Conservation (phyloP, 371 early-diverging fungal species). For the Sporodiniella umbellata region DNA sequence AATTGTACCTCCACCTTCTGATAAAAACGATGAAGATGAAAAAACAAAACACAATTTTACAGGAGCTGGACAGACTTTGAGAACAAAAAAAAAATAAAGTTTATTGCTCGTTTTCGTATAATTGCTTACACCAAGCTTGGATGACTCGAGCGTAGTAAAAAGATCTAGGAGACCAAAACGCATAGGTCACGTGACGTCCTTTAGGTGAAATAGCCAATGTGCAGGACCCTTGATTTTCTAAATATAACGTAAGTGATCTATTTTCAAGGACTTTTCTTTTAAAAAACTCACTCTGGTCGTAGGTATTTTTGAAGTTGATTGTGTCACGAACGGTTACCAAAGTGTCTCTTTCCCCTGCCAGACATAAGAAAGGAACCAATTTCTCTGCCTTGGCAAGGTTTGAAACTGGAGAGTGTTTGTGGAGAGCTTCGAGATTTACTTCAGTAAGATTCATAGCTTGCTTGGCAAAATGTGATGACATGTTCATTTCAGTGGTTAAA, state of each 20-base stretch:
- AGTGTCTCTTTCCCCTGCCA: conserved; percentile 34
- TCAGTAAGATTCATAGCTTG: conserved; percentile 30
- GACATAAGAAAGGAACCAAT: conserved; percentile 28
- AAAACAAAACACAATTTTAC: conserved; percentile 13
- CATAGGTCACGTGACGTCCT: conserved; percentile 34
- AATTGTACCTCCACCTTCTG: conserved; percentile 43
- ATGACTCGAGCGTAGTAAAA: conserved; percentile 26
- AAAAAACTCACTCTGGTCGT: conserved; percentile 29
- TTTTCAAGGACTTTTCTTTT: too few species aligned
- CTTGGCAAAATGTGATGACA: conserved; percentile 31
- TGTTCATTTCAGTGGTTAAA: conserved; percentile 15
- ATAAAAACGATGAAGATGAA: conserved; percentile 13
- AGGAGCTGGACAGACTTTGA: conserved; percentile 39
- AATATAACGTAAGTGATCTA: too few species aligned
- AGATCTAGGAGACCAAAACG: conserved; percentile 41
- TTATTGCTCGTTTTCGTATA: conserved; percentile 1
- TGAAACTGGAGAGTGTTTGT: conserved; percentile 44
- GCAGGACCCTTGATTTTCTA: background rate
- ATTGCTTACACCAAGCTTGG: conserved; percentile 36
- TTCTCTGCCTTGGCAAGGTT: conserved; percentile 12
- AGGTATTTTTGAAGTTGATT: conserved; percentile 22
- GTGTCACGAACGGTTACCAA: conserved; percentile 21
- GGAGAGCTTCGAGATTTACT: conserved; percentile 36
- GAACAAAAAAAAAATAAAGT: conserved; percentile 33
- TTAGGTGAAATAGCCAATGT: conserved; percentile 10